These are phyloP conservation scores for Amanita pallidorosea DNA, from an alignment of 768 basidiomycete genomes.

Conservation along the genomic window DNA sequence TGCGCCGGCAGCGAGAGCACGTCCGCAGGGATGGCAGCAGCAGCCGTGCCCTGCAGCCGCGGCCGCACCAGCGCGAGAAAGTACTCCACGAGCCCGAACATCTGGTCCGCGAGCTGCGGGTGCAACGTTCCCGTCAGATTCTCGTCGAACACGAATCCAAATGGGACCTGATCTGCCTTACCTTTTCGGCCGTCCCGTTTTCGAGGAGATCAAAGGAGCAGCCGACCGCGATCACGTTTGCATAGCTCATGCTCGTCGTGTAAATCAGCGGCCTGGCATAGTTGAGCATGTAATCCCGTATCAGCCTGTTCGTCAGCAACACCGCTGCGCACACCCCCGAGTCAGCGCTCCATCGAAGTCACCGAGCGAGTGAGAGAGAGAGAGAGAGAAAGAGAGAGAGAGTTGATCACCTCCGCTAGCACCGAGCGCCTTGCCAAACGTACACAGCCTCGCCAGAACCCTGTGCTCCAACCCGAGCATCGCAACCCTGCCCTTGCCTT, in stretches of 20 bases:
- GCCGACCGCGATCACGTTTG: conserved; percentile 65
- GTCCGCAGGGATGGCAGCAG: conserved; percentile 17
- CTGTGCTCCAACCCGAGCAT: conserved; percentile 58
- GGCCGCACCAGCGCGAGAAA: conserved; percentile 23
- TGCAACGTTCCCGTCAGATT: background rate
- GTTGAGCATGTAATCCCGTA: conserved; percentile 82
- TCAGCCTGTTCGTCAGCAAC: conserved; percentile 55
- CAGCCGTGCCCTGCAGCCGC: conserved; percentile 12
- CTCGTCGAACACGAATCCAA: background rate
- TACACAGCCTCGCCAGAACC: conserved; percentile 73
- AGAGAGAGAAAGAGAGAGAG: background rate
- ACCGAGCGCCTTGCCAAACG: conserved; percentile 88
- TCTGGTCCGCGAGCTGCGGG: conserved; percentile 17
- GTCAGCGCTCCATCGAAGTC: conserved; percentile 1
- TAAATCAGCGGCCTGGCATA: conserved; percentile 89
- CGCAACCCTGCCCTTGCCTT: conserved; percentile 67
- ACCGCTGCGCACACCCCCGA: conserved; percentile 44
- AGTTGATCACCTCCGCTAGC: conserved; percentile 67
- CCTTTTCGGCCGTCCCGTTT: conserved; percentile 52
- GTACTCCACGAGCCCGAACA: conserved; percentile 36
- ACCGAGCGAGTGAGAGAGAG: too few relatives aligned
- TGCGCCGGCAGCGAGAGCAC: conserved; percentile 27
- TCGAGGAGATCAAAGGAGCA: conserved; percentile 74
- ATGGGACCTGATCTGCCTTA: conserved; percentile 11
- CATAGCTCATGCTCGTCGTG: conserved; percentile 75